Percentiles rank a stretch among this genome's conserved stretches.
phyloP scores from a whole-genome alignment of 2,329 filamentous ascomycete species.

The Ophiostoma montium region DNA sequence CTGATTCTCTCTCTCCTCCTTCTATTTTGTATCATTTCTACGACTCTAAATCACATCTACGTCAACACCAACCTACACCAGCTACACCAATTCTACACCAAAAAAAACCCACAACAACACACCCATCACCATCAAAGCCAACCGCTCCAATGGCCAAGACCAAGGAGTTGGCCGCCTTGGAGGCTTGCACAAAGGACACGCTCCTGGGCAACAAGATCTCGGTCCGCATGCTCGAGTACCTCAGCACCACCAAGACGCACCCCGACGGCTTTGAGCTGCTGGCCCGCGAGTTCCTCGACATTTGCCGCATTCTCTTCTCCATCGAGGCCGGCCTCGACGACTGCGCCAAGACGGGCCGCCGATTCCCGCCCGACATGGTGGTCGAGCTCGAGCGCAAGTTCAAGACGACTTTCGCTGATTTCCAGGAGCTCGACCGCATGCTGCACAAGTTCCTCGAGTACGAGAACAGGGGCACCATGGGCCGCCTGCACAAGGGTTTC shows the following conservation, averaged over 20 bases:
- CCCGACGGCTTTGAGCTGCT: conserved; percentile 43
- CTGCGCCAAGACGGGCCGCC: conserved; percentile 28
- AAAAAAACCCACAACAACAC: no score
- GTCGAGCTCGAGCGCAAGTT: conserved; percentile 52
- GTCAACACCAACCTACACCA: no score
- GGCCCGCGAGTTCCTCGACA: conserved; percentile 52
- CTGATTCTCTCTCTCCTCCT: neutral
- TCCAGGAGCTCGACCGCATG: conserved; percentile 49
- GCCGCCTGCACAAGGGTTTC: conserved; percentile 45
- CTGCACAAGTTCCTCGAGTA: conserved; percentile 46
- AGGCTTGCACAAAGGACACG: conserved; percentile 44
- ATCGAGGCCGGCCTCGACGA: conserved; percentile 52
- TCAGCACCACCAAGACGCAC: conserved; percentile 39
- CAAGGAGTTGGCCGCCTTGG: conserved; percentile 23
- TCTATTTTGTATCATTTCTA: neutral
- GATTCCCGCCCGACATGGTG: conserved; percentile 45
- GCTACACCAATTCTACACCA: no score
- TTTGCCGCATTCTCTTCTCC: conserved; percentile 51
- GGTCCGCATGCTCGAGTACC: conserved; percentile 49
- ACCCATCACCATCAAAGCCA: neutral
- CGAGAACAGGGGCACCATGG: conserved; percentile 46
- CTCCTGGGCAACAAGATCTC: conserved; percentile 48
- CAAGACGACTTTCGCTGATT: conserved; percentile 44
- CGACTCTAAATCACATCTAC: neutral
- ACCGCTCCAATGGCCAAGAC: conserved; percentile 15